Conservation (phyloP, 352 stramenopile genomes). For the Pythium biforme region DNA sequence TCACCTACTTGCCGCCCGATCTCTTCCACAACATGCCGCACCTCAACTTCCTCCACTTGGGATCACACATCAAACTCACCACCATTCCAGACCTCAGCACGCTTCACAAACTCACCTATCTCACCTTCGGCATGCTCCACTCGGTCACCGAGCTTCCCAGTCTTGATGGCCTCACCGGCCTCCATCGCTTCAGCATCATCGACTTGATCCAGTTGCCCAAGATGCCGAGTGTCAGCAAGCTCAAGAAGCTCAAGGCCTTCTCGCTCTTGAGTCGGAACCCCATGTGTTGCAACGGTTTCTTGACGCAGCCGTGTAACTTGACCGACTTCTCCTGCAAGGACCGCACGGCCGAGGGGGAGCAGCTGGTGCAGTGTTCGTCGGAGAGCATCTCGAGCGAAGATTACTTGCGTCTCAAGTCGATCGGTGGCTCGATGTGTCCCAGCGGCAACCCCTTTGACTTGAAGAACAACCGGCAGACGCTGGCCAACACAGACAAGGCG, state of each 20-base stretch:
- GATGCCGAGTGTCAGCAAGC: neutral
- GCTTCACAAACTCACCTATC: neutral
- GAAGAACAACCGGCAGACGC: slow-evolving; percentile 8
- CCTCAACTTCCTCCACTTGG: slow-evolving; percentile 19
- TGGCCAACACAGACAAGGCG: slow-evolving; percentile 6
- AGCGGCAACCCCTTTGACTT: neutral
- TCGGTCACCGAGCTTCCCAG: slow-evolving; percentile 17
- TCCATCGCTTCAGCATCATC: slow-evolving; percentile 12
- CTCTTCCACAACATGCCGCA: slow-evolving; percentile 17
- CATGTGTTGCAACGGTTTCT: slow-evolving; percentile 27
- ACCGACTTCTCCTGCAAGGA: slow-evolving; percentile 10
- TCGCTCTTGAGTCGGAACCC: slow-evolving; percentile 3
- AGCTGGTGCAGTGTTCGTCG: neutral
- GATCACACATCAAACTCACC: slow-evolving; percentile 3
- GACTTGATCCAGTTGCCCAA: neutral
- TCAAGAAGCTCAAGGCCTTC: slow-evolving; percentile 13
- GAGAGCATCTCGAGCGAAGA: slow-evolving; percentile 4
- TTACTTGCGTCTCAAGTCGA: neutral
- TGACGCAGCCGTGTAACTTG: slow-evolving; percentile 16
- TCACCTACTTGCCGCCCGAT: slow-evolving; percentile 7
- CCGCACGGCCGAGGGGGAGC: slow-evolving; percentile 10
- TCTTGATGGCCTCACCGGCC: neutral
- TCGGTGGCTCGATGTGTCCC: neutral
- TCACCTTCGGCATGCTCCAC: slow-evolving; percentile 6
- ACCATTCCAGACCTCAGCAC: neutral